These are phyloP conservation scores for Penicillium ucsense DNA, from an alignment of 495 filamentous ascomycete genomes.

Conservation along the genomic window DNA sequence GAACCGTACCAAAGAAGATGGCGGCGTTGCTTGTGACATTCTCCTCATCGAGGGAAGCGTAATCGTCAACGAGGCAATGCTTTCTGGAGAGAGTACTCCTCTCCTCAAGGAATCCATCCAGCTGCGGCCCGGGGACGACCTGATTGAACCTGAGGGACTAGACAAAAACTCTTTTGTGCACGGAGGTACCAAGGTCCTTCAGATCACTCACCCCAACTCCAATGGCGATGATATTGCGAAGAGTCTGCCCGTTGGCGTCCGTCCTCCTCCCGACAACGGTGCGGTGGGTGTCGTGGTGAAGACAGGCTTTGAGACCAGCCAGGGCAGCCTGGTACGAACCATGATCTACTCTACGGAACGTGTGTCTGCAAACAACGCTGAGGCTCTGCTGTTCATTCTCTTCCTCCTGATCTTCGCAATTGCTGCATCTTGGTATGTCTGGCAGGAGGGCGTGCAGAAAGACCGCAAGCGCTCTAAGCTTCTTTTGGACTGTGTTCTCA, in stretches of 20 bases:
- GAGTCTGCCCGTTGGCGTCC: slow-evolving; percentile 60
- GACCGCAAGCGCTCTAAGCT: slow-evolving; percentile 97
- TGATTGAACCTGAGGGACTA: slow-evolving; percentile 78
- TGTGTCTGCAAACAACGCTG: slow-evolving; percentile 92
- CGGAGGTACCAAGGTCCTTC: slow-evolving; percentile 94
- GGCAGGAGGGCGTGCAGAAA: slow-evolving; percentile 86
- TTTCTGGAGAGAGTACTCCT: slow-evolving; percentile 95
- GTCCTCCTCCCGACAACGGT: slow-evolving; percentile 77
- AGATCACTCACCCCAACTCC: slow-evolving; percentile 72
- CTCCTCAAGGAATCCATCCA: slow-evolving; percentile 94
- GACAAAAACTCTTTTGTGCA: slow-evolving; percentile 96
- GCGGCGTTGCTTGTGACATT: slow-evolving; percentile 96
- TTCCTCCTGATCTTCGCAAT: slow-evolving; percentile 95
- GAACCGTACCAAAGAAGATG: slow-evolving; percentile 90
- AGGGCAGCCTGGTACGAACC: slow-evolving; percentile 92
- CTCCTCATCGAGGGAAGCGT: slow-evolving; percentile 86
- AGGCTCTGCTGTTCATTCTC: slow-evolving; percentile 91
- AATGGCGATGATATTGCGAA: slow-evolving; percentile 57
- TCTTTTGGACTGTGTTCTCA: slow-evolving; percentile 92
- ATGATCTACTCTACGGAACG: slow-evolving; percentile 99
- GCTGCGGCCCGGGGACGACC: slow-evolving; percentile 75
- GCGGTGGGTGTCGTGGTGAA: slow-evolving; percentile 91
- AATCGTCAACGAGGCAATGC: slow-evolving; percentile 99
- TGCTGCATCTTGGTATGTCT: slow-evolving; percentile 99
- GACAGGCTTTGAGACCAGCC: slow-evolving; percentile 97